phyloP scores from a whole-genome alignment of 441 rosid genomes.

The Biscutella laevigata region DNA sequence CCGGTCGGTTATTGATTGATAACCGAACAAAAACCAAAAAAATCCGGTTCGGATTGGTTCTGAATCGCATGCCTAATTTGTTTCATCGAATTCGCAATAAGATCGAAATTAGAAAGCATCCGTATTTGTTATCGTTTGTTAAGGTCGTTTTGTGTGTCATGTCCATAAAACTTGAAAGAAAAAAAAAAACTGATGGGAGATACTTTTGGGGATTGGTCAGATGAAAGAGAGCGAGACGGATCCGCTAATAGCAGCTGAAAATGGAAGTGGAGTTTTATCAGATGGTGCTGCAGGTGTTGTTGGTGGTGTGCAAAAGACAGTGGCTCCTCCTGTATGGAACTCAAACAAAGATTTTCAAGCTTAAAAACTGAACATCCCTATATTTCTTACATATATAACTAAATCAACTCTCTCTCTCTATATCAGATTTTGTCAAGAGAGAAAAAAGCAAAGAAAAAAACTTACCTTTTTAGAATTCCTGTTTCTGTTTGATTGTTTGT shows the following conservation, averaged over 20 bases:
- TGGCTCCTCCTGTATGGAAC: constrained; percentile 64
- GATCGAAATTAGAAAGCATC: background rate
- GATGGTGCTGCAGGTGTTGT: constrained; percentile 16
- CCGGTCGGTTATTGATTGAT: no score
- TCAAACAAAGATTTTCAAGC: constrained; percentile 90
- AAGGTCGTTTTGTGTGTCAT: no score
- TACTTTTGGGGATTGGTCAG: constrained; percentile 22
- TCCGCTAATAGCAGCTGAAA: constrained; percentile 69
- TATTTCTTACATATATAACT: no score
- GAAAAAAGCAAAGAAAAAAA: no score
- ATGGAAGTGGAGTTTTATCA: constrained; percentile 52
- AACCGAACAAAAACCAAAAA: no score
- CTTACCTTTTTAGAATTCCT: constrained; percentile 16
- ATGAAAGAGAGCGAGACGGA: constrained; percentile 75
- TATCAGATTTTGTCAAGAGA: constrained; percentile 19
- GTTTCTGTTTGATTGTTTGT: constrained; percentile 1
- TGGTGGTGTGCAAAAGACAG: constrained; percentile 36
- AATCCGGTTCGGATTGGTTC: no score
- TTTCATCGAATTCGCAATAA: background rate
- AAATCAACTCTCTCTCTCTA: no score
- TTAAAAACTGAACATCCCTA: constrained; percentile 28
- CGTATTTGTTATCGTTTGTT: background rate
- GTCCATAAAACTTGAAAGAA: no score
- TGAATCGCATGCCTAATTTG: no score
- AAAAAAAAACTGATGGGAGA: background rate